Conservation (phyloP, 1,139 yeast species). For the Scheffersomyces segobiensis region DNA sequence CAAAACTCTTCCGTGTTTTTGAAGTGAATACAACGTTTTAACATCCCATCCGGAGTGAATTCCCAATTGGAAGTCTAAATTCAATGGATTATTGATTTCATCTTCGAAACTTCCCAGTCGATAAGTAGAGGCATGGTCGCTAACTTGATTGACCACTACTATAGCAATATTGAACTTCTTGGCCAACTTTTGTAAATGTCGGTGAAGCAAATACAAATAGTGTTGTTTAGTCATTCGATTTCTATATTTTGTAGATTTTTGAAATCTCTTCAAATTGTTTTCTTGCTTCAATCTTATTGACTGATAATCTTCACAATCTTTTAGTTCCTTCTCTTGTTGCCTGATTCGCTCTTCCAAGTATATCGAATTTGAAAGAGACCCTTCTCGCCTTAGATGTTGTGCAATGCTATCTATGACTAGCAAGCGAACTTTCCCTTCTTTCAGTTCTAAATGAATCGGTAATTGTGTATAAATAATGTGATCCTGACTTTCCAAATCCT, state of each 20-base stretch:
- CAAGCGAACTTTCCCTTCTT: slow-evolving; percentile 42
- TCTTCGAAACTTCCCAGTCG: slow-evolving; percentile 12
- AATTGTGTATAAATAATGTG: slow-evolving; percentile 72
- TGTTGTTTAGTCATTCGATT: slow-evolving; percentile 35
- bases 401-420: slow-evolving; percentile 83
- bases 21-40: slow-evolving; percentile 24
- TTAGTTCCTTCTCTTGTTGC: slow-evolving; percentile 22
- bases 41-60: slow-evolving; percentile 77
- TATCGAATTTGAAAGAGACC: slow-evolving; percentile 34
- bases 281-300: slow-evolving; percentile 27
- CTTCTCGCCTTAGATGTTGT: slow-evolving; percentile 75
- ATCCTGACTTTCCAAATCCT: slow-evolving; percentile 71
- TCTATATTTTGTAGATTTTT: slow-evolving; percentile 29
- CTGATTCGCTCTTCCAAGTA: slow-evolving; percentile 24
- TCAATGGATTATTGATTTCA: slow-evolving; percentile 33
- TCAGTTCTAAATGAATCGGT: slow-evolving; percentile 51
- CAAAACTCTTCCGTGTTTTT: slow-evolving; percentile 3
- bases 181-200: slow-evolving; percentile 54
- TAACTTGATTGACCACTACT: slow-evolving; percentile 78
- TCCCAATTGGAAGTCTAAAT: slow-evolving; percentile 69
- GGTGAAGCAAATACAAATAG: slow-evolving; percentile 47
- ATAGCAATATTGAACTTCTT: slow-evolving; percentile 54
- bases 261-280: slow-evolving; percentile 27
- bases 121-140: slow-evolving; percentile 41
- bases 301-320: slow-evolving; percentile 15